These are phyloP conservation scores for Pyronema omphalodes DNA, from an alignment of 495 filamentous ascomycete genomes.

Conservation along the genomic window DNA sequence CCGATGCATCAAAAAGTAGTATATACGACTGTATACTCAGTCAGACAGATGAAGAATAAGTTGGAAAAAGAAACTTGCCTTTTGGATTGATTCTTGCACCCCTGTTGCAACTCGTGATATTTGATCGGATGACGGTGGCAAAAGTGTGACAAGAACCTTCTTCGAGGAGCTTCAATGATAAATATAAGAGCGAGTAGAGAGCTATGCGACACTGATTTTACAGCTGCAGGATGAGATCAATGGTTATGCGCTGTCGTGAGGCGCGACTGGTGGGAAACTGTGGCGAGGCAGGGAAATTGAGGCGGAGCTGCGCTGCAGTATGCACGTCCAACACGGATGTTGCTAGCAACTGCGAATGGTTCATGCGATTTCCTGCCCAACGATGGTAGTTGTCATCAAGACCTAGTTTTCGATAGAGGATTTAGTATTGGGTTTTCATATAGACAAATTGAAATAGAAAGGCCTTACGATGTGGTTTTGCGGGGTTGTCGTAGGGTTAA, in stretches of 20 bases:
- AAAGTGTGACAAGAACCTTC: background rate
- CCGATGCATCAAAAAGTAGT: background rate
- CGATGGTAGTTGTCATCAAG: background rate
- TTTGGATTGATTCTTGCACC: background rate
- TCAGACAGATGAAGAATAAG: background rate
- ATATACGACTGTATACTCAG: background rate
- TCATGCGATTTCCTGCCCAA: background rate
- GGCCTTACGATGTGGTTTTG: background rate
- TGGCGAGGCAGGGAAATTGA: constrained; percentile 1
- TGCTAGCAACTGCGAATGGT: background rate
- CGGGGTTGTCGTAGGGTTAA: background rate
- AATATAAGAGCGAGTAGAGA: background rate
- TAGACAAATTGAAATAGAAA: background rate
- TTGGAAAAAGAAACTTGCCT: background rate
- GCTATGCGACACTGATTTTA: background rate
- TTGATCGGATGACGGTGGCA: background rate
- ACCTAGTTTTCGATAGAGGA: background rate
- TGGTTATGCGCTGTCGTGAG: constrained; percentile 1
- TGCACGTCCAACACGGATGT: constrained; percentile 1
- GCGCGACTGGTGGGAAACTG: background rate
- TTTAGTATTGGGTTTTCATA: background rate
- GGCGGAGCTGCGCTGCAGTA: constrained; percentile 3
- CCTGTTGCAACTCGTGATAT: background rate
- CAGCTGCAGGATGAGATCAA: constrained; percentile 1
- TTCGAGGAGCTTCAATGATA: background rate